Base-by-base conservation (phyloP, 305 asterid genomes). In the Petunia hybrid region DNA sequence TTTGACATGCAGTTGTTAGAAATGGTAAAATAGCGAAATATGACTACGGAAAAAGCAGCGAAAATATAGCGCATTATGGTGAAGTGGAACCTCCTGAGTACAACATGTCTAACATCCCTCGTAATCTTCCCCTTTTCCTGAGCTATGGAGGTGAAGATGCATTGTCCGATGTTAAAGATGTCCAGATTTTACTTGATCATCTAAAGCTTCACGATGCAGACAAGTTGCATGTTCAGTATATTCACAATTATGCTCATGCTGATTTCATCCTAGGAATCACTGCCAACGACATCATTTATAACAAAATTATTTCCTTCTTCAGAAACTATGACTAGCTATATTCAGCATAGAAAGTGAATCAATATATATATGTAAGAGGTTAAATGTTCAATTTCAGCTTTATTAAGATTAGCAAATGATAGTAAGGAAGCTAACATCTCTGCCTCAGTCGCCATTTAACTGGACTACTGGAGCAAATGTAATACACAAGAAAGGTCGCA, bases 221-320 rank as follows among this genome's bases (percentile, higher is more conserved):
- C 43, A 91, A 87, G 85, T 73, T 91, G 41, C 84, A 85, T 41
- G 89, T 90, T 22, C 86, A 84, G 43, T 89, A 71, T 64, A 70
- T 90, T 70, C 57, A 88, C 39, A 81, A 90, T 1, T 92, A 85
- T 73, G 94, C 93, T 22, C 97, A 92, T 85, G 92, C 85, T 4
- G 97, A 92, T 82, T 92, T 89, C 76, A 78, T 90, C 1, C 80
- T 90, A 87, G 91, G 89, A 0, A 81, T 80, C 1, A 86, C 84
- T 10, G 93, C 97, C 1, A 86, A 85, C 9, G 88, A 88, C 9
- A 4, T 86, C 36, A 85, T 92, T 4, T 90, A 87, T 79, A 83
- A 79, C n/a, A 84, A 88, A 8, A 48, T 92, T 2, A 40, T 88
- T 1, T 61, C 71, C 0, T 90, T 92, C 77, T 85, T 91, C n/a